Conservation (phyloP, 768 basidiomycete genomes). For the Amyloporia xantha region DNA sequence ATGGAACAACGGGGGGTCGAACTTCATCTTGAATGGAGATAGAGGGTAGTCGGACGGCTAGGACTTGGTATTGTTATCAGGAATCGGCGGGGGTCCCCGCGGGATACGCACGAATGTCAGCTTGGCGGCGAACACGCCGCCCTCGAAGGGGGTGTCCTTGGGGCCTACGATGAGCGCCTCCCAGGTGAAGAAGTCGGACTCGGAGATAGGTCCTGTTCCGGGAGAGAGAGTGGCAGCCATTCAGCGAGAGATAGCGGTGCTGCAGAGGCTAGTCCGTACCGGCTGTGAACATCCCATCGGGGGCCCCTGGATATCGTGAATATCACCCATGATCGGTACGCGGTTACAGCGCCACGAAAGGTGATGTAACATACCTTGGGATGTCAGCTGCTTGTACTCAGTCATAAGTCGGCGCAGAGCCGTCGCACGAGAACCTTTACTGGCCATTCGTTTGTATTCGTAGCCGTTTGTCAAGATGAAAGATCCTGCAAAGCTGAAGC, state of each 20-base stretch:
- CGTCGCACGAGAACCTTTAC: conserved; percentile 60
- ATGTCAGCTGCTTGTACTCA: conserved; percentile 81
- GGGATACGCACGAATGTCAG: conserved; percentile 75
- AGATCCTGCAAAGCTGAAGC: no score
- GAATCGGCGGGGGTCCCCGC: not conserved
- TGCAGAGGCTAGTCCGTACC: conserved; percentile 34
- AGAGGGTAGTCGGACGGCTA: conserved; percentile 93
- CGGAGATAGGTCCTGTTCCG: conserved; percentile 71
- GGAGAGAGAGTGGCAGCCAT: not conserved
- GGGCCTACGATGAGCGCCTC: conserved; percentile 92
- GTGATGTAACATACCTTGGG: conserved; percentile 45
- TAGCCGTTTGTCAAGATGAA: no score
- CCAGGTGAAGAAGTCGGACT: conserved; percentile 94
- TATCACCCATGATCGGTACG: no score
- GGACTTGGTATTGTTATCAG: not conserved
- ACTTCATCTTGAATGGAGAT: conserved; percentile 99
- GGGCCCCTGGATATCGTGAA: conserved; percentile 54
- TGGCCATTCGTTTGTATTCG: conserved; percentile 46
- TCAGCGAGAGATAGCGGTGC: no score
- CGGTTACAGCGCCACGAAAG: conserved; percentile 1
- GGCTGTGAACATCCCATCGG: conserved; percentile 96
- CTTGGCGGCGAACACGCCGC: conserved; percentile 88
- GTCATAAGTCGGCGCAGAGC: conserved; percentile 87
- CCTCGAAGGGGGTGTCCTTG: conserved; percentile 95
- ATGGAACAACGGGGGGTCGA: conserved; percentile 95